phyloP scores from a whole-genome alignment of 768 basidiomycete genomes.

The Hortiboletus flavorubellus region DNA sequence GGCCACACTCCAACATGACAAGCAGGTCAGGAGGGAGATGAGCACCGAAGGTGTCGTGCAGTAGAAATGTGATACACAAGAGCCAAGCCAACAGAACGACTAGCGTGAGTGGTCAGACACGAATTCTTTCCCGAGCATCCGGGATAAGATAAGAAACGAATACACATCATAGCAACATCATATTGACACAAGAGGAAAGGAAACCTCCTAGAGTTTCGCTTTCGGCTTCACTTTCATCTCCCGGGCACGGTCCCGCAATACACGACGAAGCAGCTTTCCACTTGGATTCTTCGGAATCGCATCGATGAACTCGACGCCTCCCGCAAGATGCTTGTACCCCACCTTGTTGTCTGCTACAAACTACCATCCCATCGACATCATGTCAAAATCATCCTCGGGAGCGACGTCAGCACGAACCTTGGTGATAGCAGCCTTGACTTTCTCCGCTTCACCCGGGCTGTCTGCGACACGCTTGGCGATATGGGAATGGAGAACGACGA shows the following conservation, averaged over 20 bases:
- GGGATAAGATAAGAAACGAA: slow-evolving; percentile 11
- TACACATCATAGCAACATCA: too few relatives aligned
- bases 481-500: slow-evolving; percentile 49
- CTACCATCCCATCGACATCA: slow-evolving; percentile 26
- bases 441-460: slow-evolving; percentile 27
- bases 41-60: too few relatives aligned
- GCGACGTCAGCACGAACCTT: slow-evolving; percentile 36
- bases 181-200: neutral
- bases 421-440: slow-evolving; percentile 44
- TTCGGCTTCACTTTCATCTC: slow-evolving; percentile 18
- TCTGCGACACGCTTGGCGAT: slow-evolving; percentile 35
- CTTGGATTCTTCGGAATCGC: slow-evolving; percentile 62
- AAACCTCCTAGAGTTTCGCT: slow-evolving; percentile 21
- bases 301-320: slow-evolving; percentile 55
- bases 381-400: neutral
- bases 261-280: slow-evolving; percentile 52
- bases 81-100: slow-evolving; percentile 9
- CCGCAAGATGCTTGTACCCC: slow-evolving; percentile 55
- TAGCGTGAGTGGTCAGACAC: slow-evolving; percentile 3
- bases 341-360: slow-evolving; percentile 54
- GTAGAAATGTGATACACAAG: neutral
- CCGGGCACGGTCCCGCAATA: slow-evolving; percentile 51
- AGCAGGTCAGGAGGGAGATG: too few relatives aligned
- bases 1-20: too few relatives aligned
- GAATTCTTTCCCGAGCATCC: neutral